A percentile compares a stretch with the other conserved stretches of the same genome.
Conservation (phyloP, 306 rosid species). For the peach (Prunus persica) region Prunus_persica_NCBIv2 NC_034010.1:27070001-27070500, state of each 20-base stretch:
- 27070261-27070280: not conserved
- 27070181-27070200: not conserved
- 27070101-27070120: conserved; percentile 12
- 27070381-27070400: not conserved
- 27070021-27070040: too few species aligned
- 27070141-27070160: not conserved
- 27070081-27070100: not conserved
- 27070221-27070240: too few species aligned
- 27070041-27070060: too few species aligned
- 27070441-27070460: too few species aligned
- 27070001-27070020: too few species aligned
- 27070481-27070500: too few species aligned
- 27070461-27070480: too few species aligned
- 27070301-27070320: not conserved
- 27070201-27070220: not conserved
- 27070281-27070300: not conserved
- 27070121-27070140: not conserved
- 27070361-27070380: not conserved
- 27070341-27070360: not conserved
- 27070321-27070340: not conserved
- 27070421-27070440: not conserved
- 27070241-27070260: not conserved
- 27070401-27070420: not conserved
- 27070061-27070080: not conserved
- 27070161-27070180: conserved; percentile 2